phyloP scores from a whole-genome alignment of 2,329 filamentous ascomycete genomes.

The Colletotrichum agaves region DNA sequence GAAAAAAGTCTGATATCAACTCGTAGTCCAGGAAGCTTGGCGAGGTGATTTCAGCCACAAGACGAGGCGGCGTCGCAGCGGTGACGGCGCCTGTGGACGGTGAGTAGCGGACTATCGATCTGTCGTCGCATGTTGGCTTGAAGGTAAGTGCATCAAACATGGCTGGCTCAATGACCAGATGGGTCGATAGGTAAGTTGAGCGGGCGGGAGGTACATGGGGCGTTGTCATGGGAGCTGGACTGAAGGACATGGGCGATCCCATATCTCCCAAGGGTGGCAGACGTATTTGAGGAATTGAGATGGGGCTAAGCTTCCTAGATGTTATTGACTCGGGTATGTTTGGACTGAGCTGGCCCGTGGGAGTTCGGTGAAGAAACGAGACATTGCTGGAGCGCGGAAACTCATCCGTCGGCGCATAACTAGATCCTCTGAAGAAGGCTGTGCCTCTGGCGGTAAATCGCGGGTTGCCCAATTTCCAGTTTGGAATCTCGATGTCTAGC shows the following conservation, averaged over 20 bases:
- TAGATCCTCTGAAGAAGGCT: constrained; percentile 82
- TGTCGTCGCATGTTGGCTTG: constrained; percentile 82
- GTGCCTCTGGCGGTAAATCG: constrained; percentile 82
- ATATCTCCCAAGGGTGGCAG: constrained; percentile 39
- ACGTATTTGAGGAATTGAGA: constrained; percentile 51
- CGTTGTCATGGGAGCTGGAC: constrained; percentile 43
- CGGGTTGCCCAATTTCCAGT: constrained; percentile 84
- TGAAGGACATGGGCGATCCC: constrained; percentile 38
- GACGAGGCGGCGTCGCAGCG: constrained; percentile 88
- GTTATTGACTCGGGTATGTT: constrained; percentile 43
- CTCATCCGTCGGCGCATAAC: constrained; percentile 81
- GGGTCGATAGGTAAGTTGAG: constrained; percentile 61
- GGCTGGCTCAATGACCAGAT: constrained; percentile 70
- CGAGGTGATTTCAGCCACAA: constrained; percentile 96
- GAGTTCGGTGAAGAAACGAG: constrained; percentile 57
- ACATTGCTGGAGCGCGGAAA: constrained; percentile 68
- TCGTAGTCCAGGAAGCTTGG: constrained; percentile 97
- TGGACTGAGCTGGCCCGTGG: constrained; percentile 46
- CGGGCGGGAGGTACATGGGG: constrained; percentile 54
- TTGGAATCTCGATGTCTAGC: constrained; percentile 82
- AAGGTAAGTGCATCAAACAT: constrained; percentile 87
- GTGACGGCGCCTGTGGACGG: constrained; percentile 77
- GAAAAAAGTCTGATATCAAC: constrained; percentile 95
- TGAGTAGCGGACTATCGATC: constrained; percentile 84
- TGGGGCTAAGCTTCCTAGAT: constrained; percentile 51